phyloP scores from a whole-genome alignment of 2,329 filamentous ascomycete genomes.

The Fusarium beomiforme region DNA sequence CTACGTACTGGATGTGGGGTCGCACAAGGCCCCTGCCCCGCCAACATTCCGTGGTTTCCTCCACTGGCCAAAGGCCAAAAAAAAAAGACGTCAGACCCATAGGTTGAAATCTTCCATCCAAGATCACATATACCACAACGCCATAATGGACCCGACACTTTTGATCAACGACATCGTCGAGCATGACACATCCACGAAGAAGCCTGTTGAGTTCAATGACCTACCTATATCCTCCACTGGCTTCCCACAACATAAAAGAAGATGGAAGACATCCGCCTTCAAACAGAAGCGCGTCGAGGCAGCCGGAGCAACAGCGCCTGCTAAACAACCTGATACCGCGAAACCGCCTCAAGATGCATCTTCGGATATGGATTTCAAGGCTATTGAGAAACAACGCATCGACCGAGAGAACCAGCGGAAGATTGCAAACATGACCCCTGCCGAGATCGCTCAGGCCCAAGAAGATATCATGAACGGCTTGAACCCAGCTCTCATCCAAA shows the following conservation, averaged over 20 bases:
- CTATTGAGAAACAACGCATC: constrained; percentile 76
- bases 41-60: constrained; percentile 26
- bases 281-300: constrained; percentile 64
- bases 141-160: constrained; percentile 56
- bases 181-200: constrained; percentile 68
- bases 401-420: constrained; percentile 82
- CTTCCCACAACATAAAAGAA: constrained; percentile 89
- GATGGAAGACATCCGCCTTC: constrained; percentile 78
- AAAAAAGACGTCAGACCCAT: constrained; percentile 36
- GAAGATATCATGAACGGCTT: constrained; percentile 82
- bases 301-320: constrained; percentile 9
- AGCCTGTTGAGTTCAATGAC: constrained; percentile 68
- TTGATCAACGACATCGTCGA: constrained; percentile 83
- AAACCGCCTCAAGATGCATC: not conserved
- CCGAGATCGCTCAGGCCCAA: constrained; percentile 83
- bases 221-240: constrained; percentile 65
- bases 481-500: constrained; percentile 79
- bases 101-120: constrained; percentile 1
- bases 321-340: not conserved
- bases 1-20: constrained; percentile 32
- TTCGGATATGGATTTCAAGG: constrained; percentile 45
- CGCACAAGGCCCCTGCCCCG: constrained; percentile 27
- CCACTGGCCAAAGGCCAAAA: constrained; percentile 14
- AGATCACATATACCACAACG: constrained; percentile 1
- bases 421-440: constrained; percentile 80